These are phyloP conservation scores for Acanthamoeba triangularis DNA, from an alignment of 208 protist species.

Conservation along the genomic window DNA sequence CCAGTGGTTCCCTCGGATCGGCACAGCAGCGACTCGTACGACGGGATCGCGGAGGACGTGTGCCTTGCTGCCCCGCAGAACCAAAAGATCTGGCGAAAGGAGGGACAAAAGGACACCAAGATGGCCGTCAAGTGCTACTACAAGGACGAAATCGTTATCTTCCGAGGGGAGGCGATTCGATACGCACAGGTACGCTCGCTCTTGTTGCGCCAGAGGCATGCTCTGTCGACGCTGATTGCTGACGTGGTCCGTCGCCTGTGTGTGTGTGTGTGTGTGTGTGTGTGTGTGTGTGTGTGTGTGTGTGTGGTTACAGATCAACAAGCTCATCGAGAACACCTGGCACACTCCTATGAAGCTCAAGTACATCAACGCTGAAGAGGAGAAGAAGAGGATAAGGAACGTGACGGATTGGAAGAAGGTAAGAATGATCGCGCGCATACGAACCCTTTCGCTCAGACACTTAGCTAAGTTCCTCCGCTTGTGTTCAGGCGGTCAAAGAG, in stretches of 20 bases:
- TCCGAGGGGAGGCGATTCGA: not conserved
- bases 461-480: not conserved
- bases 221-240: too few relatives aligned
- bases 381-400: not conserved
- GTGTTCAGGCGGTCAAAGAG: not conserved
- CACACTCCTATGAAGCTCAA: conserved; percentile 25
- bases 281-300: not conserved
- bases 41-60: not conserved
- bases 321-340: conserved; percentile 41
- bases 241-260: too few relatives aligned
- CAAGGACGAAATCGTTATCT: conserved; percentile 38
- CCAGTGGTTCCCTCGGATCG: too few relatives aligned
- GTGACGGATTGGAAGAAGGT: conserved; percentile 4
- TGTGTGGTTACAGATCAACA: not conserved
- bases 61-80: conserved; percentile 19
- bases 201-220: too few relatives aligned
- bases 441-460: too few relatives aligned
- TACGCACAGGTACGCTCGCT: not conserved
- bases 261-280: not conserved
- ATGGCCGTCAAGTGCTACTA: conserved; percentile 47
- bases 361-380: not conserved
- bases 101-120: not conserved
- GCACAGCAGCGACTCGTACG: not conserved
- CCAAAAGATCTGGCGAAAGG: conserved; percentile 19
- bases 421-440: not conserved